Conservation (phyloP, 257 asterid genomes). For the Jaltomata sinuosa region DNA sequence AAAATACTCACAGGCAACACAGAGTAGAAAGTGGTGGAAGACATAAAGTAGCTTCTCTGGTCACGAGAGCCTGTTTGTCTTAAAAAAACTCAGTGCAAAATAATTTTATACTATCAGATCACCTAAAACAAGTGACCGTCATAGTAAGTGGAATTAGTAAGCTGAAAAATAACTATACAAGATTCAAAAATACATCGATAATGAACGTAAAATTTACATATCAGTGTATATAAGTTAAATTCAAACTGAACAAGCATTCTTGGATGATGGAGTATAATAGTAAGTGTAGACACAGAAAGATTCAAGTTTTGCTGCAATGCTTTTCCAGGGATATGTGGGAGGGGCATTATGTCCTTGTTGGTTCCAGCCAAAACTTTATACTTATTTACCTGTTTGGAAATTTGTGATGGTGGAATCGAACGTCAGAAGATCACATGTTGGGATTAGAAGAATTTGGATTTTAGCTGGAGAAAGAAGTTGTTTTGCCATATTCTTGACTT, state of each 20-base stretch:
- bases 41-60: background rate
- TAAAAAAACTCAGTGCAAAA: too few relatives aligned
- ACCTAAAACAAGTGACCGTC: too few relatives aligned
- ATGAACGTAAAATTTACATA: background rate
- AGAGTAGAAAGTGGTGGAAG: conserved; percentile 2
- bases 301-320: background rate
- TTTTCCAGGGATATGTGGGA: background rate
- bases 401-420: conserved; percentile 5
- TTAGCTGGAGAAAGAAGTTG: background rate
- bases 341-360: conserved; percentile 20
- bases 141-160: background rate
- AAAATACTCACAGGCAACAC: conserved; percentile 12
- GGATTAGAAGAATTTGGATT: background rate
- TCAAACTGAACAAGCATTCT: background rate
- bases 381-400: conserved; percentile 7
- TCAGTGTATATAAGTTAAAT: background rate
- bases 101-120: too few relatives aligned
- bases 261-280: background rate
- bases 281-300: background rate
- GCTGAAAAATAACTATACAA: background rate
- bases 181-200: too few relatives aligned
- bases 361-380: background rate
- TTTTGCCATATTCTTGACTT: background rate
- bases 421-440: conserved; percentile 6
- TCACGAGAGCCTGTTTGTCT: background rate